phyloP scores from a whole-genome alignment of 2,329 filamentous ascomycete genomes.

The Rhexocercosporidium sp. region DNA sequence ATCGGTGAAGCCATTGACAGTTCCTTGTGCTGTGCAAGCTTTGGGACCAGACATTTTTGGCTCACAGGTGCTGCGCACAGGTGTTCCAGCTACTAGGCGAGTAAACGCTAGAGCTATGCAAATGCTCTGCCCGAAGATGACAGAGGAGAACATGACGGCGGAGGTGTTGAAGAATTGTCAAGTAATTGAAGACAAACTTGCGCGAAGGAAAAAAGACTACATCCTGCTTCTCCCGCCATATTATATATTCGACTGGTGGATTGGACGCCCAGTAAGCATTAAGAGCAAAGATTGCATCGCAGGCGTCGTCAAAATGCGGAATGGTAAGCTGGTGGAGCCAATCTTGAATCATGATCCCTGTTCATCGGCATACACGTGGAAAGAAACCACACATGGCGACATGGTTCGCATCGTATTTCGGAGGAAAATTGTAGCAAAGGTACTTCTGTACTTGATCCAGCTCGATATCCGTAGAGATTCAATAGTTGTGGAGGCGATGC shows the following conservation, averaged over 20 bases:
- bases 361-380: background rate
- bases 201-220: background rate
- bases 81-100: background rate
- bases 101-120: background rate
- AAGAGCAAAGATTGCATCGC: background rate
- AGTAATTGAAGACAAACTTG: background rate
- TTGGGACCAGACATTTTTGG: slow-evolving; percentile 1
- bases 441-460: background rate
- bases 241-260: background rate
- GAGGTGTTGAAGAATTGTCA: background rate
- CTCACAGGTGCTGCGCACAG: background rate
- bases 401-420: background rate
- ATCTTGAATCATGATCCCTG: slow-evolving; percentile 8
- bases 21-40: slow-evolving; percentile 39
- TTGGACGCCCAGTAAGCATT: background rate
- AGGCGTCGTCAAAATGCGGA: background rate
- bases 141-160: slow-evolving; percentile 3
- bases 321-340: background rate
- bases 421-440: background rate
- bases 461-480: background rate
- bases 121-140: background rate
- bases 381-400: background rate
- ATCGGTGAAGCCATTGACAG: slow-evolving; percentile 46
- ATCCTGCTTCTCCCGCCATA: background rate
- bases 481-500: background rate